phyloP scores from a whole-genome alignment of 331 rosid genomes.

The Malus hybrid region DNA sequence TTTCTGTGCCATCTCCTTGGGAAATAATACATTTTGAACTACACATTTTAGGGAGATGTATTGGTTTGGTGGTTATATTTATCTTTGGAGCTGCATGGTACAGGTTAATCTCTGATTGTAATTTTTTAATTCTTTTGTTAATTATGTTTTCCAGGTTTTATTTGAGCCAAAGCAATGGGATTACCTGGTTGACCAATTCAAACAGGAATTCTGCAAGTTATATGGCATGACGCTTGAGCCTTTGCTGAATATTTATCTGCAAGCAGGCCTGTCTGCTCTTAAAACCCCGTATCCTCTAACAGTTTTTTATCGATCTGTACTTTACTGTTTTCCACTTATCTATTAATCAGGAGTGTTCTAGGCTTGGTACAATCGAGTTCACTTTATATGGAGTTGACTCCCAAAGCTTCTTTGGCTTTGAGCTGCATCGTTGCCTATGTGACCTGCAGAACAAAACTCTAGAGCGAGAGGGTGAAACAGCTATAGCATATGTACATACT shows the following conservation, averaged over 20 bases:
- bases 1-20: not conserved
- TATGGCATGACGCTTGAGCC: conserved; percentile 98
- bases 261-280: conserved; percentile 92
- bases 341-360: conserved; percentile 8
- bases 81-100: not conserved
- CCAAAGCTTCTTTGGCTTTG: not conserved
- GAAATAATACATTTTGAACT: not conserved
- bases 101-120: conserved; percentile 4
- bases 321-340: conserved; percentile 16
- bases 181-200: conserved; percentile 74
- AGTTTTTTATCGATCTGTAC: too few relatives aligned
- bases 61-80: not conserved
- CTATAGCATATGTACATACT: not conserved
- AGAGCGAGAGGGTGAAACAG: conserved; percentile 44
- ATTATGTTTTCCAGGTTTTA: conserved; percentile 53
- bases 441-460: conserved; percentile 44
- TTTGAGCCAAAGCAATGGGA: conserved; percentile 97
- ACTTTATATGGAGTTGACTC: conserved; percentile 53
- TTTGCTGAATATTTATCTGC: conserved; percentile 78
- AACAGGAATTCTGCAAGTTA: conserved; percentile 95
- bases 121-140: conserved; percentile 1
- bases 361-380: not conserved
- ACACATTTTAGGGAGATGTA: not conserved
- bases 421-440: not conserved
- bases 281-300: conserved; percentile 79